These are phyloP conservation scores for Hanseniaspora nectarophila DNA, from an alignment of 805 yeast genomes.

Conservation along the genomic window DNA sequence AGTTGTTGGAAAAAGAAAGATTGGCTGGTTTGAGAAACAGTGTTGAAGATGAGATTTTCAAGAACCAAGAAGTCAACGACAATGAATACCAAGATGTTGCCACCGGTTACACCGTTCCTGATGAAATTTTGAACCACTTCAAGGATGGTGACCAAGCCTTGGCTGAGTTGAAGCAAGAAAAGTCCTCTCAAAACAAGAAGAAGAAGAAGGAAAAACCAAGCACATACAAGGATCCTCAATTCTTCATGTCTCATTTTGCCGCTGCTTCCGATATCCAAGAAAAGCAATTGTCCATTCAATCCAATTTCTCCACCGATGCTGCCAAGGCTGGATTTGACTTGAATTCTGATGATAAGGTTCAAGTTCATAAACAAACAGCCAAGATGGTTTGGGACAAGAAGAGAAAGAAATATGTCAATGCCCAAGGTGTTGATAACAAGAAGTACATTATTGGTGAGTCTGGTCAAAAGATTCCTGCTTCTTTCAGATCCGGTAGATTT, in stretches of 20 bases:
- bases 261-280: constrained; percentile 72
- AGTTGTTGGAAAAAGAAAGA: constrained; percentile 59
- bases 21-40: constrained; percentile 60
- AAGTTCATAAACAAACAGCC: constrained; percentile 50
- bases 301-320: constrained; percentile 73
- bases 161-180: constrained; percentile 21
- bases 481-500: constrained; percentile 78
- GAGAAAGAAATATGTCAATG: constrained; percentile 77
- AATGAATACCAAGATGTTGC: constrained; percentile 31
- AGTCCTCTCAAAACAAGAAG: constrained; percentile 5
- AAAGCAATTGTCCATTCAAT: constrained; percentile 46
- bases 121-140: constrained; percentile 32
- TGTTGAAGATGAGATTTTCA: constrained; percentile 59
- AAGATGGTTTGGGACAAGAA: constrained; percentile 86
- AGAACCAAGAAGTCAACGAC: constrained; percentile 12
- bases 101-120: constrained; percentile 37
- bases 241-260: constrained; percentile 80
- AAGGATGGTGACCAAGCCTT: constrained; percentile 32
- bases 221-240: constrained; percentile 62
- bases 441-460: constrained; percentile 89
- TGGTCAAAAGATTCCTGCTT: constrained; percentile 86
- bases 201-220: constrained; percentile 31
- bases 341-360: constrained; percentile 62
- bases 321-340: constrained; percentile 78
- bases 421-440: constrained; percentile 59